Evolutionary conservation across 345 rosid genomes (phyloP).

Genomic region (Moricandia arvensis): DNA sequence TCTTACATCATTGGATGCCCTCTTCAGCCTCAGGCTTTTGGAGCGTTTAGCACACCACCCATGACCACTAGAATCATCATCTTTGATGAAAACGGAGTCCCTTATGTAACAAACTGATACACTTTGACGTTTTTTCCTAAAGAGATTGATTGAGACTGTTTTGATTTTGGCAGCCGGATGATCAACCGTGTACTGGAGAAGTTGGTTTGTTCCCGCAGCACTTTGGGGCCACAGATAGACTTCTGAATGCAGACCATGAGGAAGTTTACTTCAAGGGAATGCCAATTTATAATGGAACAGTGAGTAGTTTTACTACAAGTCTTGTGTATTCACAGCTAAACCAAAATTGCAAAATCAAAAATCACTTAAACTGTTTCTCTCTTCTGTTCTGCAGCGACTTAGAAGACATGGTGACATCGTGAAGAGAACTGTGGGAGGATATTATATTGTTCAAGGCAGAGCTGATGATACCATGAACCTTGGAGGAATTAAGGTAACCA

Average conservation of each 20-base stretch:
- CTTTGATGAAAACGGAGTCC: slow-evolving; percentile 64
- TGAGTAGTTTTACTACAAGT: slow-evolving; percentile 29
- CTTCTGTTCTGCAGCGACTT: slow-evolving; percentile 56
- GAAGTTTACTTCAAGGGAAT: slow-evolving; percentile 79
- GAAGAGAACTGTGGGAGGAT: slow-evolving; percentile 72
- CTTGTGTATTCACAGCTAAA: neutral
- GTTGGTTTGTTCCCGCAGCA: slow-evolving; percentile 68
- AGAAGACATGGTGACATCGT: slow-evolving; percentile 91
- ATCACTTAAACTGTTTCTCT: neutral
- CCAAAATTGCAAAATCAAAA: neutral
- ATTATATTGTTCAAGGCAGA: slow-evolving; percentile 69
- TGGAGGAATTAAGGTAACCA: slow-evolving; percentile 85
- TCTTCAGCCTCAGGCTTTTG: slow-evolving; percentile 89
- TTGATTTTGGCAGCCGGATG: slow-evolving; percentile 65
- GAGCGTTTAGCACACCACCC: slow-evolving; percentile 71
- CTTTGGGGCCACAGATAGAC: slow-evolving; percentile 73
- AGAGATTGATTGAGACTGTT: slow-evolving; percentile 20
- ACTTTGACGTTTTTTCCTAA: neutral
- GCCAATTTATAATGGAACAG: slow-evolving; percentile 72
- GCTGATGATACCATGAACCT: slow-evolving; percentile 99
- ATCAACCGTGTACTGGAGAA: slow-evolving; percentile 77
- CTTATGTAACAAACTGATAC: slow-evolving; percentile 50
- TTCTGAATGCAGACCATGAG: slow-evolving; percentile 80
- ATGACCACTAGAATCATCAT: slow-evolving; percentile 77
- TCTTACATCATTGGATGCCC: slow-evolving; percentile 64